phyloP scores from a whole-genome alignment of 106 monocot genomes.

The Allium sativum region DNA sequence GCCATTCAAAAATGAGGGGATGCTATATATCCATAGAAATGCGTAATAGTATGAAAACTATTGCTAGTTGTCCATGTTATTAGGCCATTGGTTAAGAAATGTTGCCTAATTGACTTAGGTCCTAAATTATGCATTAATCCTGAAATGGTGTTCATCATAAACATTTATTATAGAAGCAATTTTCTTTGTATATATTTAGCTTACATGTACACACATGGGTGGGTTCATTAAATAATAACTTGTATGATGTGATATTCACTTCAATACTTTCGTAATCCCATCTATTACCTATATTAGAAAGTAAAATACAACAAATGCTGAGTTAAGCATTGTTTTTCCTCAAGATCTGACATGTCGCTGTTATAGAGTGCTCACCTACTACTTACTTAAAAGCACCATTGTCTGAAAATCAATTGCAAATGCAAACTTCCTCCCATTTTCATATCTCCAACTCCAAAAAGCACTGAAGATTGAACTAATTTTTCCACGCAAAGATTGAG shows the following conservation, averaged over 20 bases:
- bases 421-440: too few relatives aligned
- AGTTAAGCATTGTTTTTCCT: too few relatives aligned
- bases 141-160: background rate
- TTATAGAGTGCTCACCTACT: too few relatives aligned
- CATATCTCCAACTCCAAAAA: too few relatives aligned
- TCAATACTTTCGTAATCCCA: background rate
- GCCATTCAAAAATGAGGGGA: background rate
- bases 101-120: background rate
- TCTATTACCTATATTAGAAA: too few relatives aligned
- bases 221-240: background rate
- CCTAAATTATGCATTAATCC: background rate
- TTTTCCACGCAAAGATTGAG: too few relatives aligned
- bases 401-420: too few relatives aligned
- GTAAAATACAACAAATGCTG: too few relatives aligned
- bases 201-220: background rate
- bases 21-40: background rate
- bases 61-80: conserved; percentile 3
- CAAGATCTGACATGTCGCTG: too few relatives aligned
- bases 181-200: background rate
- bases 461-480: too few relatives aligned
- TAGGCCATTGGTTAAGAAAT: conserved; percentile 4
- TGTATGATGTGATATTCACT: background rate
- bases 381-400: too few relatives aligned
- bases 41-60: background rate
- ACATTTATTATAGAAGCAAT: background rate